Evolutionary conservation across 2,329 filamentous ascomycete species (phyloP).

Genomic region (Verticillium albo-atrum): DNA sequence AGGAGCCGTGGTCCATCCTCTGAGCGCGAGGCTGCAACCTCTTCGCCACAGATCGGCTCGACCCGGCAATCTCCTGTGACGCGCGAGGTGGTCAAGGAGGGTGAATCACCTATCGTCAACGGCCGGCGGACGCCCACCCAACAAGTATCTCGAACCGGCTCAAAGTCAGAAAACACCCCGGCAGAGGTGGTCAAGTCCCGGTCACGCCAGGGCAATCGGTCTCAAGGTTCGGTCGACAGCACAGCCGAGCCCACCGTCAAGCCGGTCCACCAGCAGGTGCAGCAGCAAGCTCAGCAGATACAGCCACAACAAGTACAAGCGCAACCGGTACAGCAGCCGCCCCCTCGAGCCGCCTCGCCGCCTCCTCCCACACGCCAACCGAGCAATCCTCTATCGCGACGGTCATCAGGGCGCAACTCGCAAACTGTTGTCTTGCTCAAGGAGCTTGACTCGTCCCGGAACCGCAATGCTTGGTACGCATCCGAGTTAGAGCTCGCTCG

Average conservation of each 20-base stretch:
- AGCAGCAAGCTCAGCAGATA: not conserved
- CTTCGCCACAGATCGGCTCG: conserved; percentile 27
- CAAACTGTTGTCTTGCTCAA: conserved; percentile 74
- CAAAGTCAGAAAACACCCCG: conserved; percentile 28
- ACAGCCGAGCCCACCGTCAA: conserved; percentile 53
- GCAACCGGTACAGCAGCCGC: conserved; percentile 12
- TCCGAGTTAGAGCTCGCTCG: conserved; percentile 89
- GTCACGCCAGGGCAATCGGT: conserved; percentile 39
- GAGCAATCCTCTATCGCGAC: conserved; percentile 54
- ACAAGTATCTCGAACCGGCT: conserved; percentile 29
- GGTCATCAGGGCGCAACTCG: conserved; percentile 56
- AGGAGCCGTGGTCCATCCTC: conserved; percentile 45
- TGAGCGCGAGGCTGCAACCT: conserved; percentile 34
- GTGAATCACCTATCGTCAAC: conserved; percentile 50
- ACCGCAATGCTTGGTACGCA: conserved; percentile 93
- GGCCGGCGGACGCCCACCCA: conserved; percentile 63
- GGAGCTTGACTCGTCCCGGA: conserved; percentile 80
- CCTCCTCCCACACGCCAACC: conserved; percentile 53
- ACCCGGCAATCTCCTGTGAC: conserved; percentile 36
- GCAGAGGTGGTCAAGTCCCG: conserved; percentile 27
- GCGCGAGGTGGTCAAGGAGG: conserved; percentile 34
- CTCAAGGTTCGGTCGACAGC: conserved; percentile 66
- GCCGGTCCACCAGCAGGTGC: conserved; percentile 17
- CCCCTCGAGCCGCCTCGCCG: conserved; percentile 48
- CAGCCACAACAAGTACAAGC: conserved; percentile 26